Evolutionary conservation across 129 eudicot species (phyloP), one percentile per base, ranked within the genome.

Genomic region (Silybum marianum): DNA sequence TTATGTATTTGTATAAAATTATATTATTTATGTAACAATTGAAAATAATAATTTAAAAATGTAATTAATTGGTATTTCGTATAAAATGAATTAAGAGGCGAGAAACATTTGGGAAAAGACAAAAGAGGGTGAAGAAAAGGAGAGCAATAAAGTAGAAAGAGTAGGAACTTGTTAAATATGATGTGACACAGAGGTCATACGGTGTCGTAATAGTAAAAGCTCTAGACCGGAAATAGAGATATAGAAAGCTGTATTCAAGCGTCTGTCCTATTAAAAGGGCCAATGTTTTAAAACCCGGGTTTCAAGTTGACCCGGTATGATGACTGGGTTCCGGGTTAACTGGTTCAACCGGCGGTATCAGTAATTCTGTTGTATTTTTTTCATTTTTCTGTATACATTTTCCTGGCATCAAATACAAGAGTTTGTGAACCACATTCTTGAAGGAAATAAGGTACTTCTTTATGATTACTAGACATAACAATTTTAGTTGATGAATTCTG

Each of bases 61-160:
- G 2, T 4, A 54, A 16, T 16, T 18, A 48, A 18, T 18, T 16
- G n/a, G 62, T 13, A 51, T 3, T 51, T 18, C 0, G 1, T 22
- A 34, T n/a, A 34, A 34, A 71, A n/a, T 2, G 51, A 18, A 34
- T 34, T 11, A 34, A 22, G 16, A 18, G 74, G 74, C 6, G 25
- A 6, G n/a, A 14, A 69, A 16, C 6, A 34, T 34, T 16, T 14
- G 26, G 25, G 46, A 36, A 71, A 71, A 71, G 75, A 71, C 51
- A 71, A 36, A 71, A 71, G 13, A 71, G 25, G 75, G 13, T 34
- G 48, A 71, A 71, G 48, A 71, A 71, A 36, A 32, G 74, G 74
- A 71, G 74, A 39, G 7, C 42, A 26, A 69, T 26, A 69, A 69
- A 69, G 38, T 16, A n/a, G 22, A 54, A 54, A 54, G 63, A 54